Percentiles rank a stretch among this genome's conserved stretches.
Evolutionary conservation across 192 early-diverging fungal species (phyloP).

Genomic region (Haplosporangium gracile): DNA sequence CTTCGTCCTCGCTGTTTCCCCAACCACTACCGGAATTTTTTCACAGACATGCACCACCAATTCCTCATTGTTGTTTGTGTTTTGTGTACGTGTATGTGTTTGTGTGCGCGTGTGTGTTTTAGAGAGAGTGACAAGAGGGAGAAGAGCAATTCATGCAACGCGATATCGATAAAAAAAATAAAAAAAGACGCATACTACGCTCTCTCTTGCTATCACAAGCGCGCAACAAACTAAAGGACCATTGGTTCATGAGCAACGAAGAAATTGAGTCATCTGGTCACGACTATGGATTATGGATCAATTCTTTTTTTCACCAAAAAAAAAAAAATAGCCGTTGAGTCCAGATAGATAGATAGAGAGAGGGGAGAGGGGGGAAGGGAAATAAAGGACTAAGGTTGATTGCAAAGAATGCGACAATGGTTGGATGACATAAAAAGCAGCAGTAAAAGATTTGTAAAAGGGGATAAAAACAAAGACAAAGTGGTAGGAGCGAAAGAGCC

Average conservation of each 20-base stretch:
- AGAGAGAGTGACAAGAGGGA: neutral
- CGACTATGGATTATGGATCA: neutral
- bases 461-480: neutral
- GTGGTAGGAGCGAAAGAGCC: neutral
- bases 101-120: neutral
- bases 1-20: neutral
- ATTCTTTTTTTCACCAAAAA: neutral
- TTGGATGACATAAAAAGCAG: neutral
- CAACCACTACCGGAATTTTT: neutral
- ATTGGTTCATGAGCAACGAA: neutral
- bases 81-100: neutral
- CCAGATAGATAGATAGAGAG: neutral
- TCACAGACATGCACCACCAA: neutral
- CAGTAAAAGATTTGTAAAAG: neutral
- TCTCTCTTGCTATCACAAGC: neutral
- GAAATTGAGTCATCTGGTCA: neutral
- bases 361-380: neutral
- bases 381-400: neutral
- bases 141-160: neutral
- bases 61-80: neutral
- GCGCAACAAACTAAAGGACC: neutral
- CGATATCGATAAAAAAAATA: neutral
- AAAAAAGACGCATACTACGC: neutral
- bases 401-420: neutral
- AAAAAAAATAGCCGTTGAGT: conserved; percentile 8